Evolutionary conservation across 306 rosid genomes (phyloP).

Genomic region (Rosa rugosa): DNA sequence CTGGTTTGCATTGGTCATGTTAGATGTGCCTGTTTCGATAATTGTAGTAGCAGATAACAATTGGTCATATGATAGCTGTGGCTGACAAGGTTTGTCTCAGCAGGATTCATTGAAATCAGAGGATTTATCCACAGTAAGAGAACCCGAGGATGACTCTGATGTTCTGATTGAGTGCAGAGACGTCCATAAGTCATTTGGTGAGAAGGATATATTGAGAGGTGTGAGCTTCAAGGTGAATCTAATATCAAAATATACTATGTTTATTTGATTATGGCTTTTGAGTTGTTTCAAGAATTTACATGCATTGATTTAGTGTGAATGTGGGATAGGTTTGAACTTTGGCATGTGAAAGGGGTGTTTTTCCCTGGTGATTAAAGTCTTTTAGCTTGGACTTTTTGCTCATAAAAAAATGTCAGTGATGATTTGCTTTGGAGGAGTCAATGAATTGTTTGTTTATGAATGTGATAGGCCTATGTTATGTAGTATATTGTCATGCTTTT

Average conservation of each 20-base stretch:
- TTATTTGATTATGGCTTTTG: neutral
- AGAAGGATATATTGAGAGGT: constrained; percentile 91
- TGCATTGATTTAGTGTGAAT: neutral
- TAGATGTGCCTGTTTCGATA: neutral
- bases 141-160: constrained; percentile 64
- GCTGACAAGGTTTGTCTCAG: constrained; percentile 35
- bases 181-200: constrained; percentile 88
- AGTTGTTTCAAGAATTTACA: neutral
- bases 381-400: neutral
- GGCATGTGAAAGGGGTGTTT: neutral
- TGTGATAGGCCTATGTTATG: neutral
- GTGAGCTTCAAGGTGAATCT: constrained; percentile 93
- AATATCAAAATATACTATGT: constrained; percentile 14
- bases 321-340: constrained; percentile 1
- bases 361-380: neutral
- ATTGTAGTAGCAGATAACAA: neutral
- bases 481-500: neutral
- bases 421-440: neutral
- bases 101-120: constrained; percentile 74
- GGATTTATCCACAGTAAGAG: constrained; percentile 43
- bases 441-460: constrained; percentile 1
- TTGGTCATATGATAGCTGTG: neutral
- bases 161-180: constrained; percentile 93
- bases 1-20: neutral
- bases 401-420: neutral